Percentiles rank a stretch among this genome's conserved stretches.
phyloP scores from a whole-genome alignment of 2,329 filamentous ascomycete genomes.

The Ophiostoma fasciatum region DNA sequence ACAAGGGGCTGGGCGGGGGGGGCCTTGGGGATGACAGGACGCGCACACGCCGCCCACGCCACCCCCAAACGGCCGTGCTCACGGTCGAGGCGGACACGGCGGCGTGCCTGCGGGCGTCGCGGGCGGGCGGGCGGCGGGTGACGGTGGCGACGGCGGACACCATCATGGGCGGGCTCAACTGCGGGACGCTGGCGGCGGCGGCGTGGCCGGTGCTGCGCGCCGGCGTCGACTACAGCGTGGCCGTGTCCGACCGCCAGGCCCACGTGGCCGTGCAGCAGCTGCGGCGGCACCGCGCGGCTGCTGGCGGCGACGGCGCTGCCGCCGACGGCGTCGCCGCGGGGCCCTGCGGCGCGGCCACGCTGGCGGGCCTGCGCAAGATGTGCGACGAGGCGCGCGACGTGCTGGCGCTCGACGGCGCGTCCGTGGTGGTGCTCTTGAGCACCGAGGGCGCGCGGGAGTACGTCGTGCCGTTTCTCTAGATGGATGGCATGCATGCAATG shows the following conservation, averaged over 20 bases:
- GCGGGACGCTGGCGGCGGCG: constrained; percentile 49
- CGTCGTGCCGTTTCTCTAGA: background rate
- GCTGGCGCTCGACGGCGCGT: constrained; percentile 1
- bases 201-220: constrained; percentile 46
- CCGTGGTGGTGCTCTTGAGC: constrained; percentile 8
- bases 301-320: background rate
- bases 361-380: constrained; percentile 31
- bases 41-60: too few relatives aligned
- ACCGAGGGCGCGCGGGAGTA: constrained; percentile 10
- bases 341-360: constrained; percentile 25
- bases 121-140: constrained; percentile 31
- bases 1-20: constrained; percentile 27
- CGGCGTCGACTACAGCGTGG: constrained; percentile 45
- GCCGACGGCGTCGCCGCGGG: constrained; percentile 14
- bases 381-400: constrained; percentile 5
- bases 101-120: constrained; percentile 39
- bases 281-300: too few relatives aligned
- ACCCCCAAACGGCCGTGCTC: constrained; percentile 35
- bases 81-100: constrained; percentile 57
- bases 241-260: constrained; percentile 46
- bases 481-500: background rate
- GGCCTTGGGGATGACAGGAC: too few relatives aligned
- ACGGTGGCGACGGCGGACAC: constrained; percentile 42
- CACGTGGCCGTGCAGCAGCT: constrained; percentile 45
- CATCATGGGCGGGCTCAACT: constrained; percentile 63